Conservation (phyloP, 176 grass and related monocot species). For the Cenchrus purpureus region DNA sequence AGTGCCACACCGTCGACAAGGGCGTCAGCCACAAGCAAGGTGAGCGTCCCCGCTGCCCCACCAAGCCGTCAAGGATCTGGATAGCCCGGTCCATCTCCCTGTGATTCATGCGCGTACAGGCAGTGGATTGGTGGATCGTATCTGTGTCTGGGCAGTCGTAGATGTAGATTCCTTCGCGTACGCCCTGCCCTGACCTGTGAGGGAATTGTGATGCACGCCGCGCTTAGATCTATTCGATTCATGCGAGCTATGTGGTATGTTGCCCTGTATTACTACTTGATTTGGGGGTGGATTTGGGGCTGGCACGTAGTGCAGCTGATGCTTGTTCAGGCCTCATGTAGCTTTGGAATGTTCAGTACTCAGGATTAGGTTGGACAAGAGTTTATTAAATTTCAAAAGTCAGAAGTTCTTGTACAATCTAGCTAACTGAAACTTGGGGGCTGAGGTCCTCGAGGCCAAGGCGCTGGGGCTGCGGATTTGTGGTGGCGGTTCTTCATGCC, state of each 20-base stretch:
- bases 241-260: not conserved
- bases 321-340: not conserved
- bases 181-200: not conserved
- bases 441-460: no score
- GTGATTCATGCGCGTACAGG: not conserved
- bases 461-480: no score
- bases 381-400: no score
- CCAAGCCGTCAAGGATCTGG: not conserved
- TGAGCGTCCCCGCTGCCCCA: not conserved
- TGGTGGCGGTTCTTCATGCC: no score
- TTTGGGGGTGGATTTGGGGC: not conserved
- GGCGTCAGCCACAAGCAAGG: conserved; percentile 92
- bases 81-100: not conserved
- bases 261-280: not conserved
- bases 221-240: conserved; percentile 37
- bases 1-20: conserved; percentile 91
- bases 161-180: not conserved
- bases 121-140: not conserved
- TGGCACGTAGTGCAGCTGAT: not conserved
- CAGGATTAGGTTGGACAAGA: not conserved
- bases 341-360: not conserved
- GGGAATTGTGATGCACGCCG: not conserved
- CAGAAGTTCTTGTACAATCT: no score
- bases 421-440: no score
- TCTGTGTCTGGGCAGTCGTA: not conserved